phyloP scores from a whole-genome alignment of 495 filamentous ascomycete species.

The Daldinia bambusicola region DNA sequence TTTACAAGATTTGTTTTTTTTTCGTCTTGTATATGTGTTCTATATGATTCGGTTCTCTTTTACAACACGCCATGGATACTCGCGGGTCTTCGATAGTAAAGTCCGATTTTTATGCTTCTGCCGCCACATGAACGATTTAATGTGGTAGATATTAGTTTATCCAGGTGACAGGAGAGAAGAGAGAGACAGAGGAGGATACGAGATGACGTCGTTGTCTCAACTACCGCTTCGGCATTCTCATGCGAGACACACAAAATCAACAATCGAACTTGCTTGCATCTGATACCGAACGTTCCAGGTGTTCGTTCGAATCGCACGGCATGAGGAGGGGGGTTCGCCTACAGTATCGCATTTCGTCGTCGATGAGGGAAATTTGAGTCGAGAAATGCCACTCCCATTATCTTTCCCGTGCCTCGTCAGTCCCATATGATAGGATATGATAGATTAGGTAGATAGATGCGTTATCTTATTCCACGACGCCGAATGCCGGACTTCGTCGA shows the following conservation, averaged over 20 bases:
- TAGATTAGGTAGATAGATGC: no score
- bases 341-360: background rate
- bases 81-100: constrained; percentile 15
- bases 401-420: background rate
- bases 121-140: constrained; percentile 28
- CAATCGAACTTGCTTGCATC: background rate
- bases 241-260: constrained; percentile 5
- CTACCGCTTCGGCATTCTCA: constrained; percentile 23
- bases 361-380: constrained; percentile 16
- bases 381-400: constrained; percentile 10
- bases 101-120: constrained; percentile 20
- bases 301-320: background rate
- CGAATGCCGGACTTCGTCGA: constrained; percentile 18
- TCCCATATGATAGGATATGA: constrained; percentile 12
- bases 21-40: background rate
- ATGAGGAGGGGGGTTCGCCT: background rate
- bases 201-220: constrained; percentile 13
- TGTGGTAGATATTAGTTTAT: constrained; percentile 1
- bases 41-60: constrained; percentile 9
- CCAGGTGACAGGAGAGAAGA: constrained; percentile 13
- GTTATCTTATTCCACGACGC: no score
- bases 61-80: constrained; percentile 22
- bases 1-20: background rate
- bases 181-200: background rate
- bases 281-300: background rate